Percentiles rank a stretch among this genome's conserved stretches.
phyloP scores from a whole-genome alignment of 2,329 filamentous ascomycete genomes.

The Ophiosphaerella herpotricha region DNA sequence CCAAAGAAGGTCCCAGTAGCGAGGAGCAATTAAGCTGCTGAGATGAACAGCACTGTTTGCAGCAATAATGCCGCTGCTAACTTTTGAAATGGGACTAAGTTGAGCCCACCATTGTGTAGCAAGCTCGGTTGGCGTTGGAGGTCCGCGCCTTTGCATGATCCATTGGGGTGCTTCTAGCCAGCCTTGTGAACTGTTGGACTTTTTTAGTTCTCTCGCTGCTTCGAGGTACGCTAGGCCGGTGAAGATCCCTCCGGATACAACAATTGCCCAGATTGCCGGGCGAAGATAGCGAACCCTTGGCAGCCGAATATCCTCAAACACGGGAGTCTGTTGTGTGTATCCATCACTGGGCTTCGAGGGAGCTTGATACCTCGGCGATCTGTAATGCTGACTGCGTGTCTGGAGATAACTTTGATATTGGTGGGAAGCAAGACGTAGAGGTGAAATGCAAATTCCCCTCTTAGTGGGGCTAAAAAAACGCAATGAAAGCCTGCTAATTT shows the following conservation, averaged over 20 bases:
- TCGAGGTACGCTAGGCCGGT: slow-evolving; percentile 33
- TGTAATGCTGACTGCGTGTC: slow-evolving; percentile 7
- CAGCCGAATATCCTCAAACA: slow-evolving; percentile 3
- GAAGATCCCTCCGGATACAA: slow-evolving; percentile 36
- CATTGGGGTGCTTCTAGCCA: slow-evolving; percentile 26
- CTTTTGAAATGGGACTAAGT: slow-evolving; percentile 31
- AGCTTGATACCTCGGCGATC: slow-evolving; percentile 1
- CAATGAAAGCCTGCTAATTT: slow-evolving; percentile 5
- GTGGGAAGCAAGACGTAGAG: background rate
- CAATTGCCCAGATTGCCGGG: slow-evolving; percentile 36
- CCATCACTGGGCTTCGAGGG: too few relatives aligned
- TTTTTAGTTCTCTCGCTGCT: slow-evolving; percentile 32
- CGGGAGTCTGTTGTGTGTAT: background rate
- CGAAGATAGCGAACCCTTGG: slow-evolving; percentile 29
- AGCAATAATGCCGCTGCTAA: slow-evolving; percentile 35
- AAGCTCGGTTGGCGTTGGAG: slow-evolving; percentile 34
- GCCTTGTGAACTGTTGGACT: slow-evolving; percentile 14
- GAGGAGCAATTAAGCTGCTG: slow-evolving; percentile 24
- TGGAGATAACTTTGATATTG: slow-evolving; percentile 7
- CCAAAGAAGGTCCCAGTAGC: slow-evolving; percentile 33
- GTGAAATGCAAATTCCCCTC: background rate
- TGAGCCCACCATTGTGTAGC: slow-evolving; percentile 28
- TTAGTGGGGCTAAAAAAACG: slow-evolving; percentile 4
- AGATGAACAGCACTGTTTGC: slow-evolving; percentile 35
- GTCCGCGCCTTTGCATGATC: slow-evolving; percentile 13